Conservation (phyloP, 805 yeast genomes). For the Lipomyces yamadae region DNA sequence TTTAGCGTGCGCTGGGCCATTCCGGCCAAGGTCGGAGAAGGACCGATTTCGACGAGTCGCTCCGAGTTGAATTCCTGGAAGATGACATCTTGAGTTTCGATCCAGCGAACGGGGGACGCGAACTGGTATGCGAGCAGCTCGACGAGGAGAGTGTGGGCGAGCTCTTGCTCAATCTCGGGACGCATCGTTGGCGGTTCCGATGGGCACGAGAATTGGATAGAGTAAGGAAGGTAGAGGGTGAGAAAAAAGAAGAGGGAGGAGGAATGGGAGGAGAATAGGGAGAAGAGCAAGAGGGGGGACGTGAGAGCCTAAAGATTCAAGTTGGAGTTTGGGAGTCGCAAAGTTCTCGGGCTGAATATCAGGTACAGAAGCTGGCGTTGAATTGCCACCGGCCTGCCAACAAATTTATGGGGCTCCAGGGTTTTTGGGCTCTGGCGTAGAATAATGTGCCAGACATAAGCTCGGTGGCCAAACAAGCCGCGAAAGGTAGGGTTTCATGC, state of each 20-base stretch:
- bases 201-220: neutral
- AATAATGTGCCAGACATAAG: no score
- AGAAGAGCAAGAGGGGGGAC: constrained; percentile 6
- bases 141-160: constrained; percentile 90
- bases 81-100: constrained; percentile 98
- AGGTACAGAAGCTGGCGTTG: neutral
- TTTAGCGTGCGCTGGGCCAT: constrained; percentile 97
- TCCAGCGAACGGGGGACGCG: constrained; percentile 99
- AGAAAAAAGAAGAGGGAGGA: constrained; percentile 7
- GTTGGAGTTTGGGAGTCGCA: neutral
- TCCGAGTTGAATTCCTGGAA: constrained; percentile 93
- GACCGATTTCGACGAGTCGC: constrained; percentile 97
- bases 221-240: constrained; percentile 6
- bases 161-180: constrained; percentile 97
- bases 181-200: constrained; percentile 53
- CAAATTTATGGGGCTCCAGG: neutral
- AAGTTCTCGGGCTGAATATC: neutral
- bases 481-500: no score
- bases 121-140: constrained; percentile 98
- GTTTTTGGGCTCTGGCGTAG: no score
- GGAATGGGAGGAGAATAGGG: constrained; percentile 7
- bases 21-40: constrained; percentile 97
- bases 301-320: constrained; percentile 1
- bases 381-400: neutral
- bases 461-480: no score